Conservation (phyloP, 2,329 filamentous ascomycete genomes). For the Fusarium sp. region DNA sequence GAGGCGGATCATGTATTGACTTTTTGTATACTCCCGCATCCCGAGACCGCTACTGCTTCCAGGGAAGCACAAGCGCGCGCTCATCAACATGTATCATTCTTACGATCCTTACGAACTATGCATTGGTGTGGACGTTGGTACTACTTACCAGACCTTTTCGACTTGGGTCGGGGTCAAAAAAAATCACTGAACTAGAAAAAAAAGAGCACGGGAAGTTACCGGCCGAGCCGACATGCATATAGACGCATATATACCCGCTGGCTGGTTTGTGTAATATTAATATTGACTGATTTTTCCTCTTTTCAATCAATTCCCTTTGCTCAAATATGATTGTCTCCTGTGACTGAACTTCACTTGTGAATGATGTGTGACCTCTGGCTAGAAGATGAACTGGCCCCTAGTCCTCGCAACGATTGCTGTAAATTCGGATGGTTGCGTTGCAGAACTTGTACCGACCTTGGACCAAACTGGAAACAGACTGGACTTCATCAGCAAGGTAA, state of each 20-base stretch:
- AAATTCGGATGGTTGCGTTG: too few species aligned
- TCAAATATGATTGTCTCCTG: not conserved
- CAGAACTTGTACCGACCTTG: too few species aligned
- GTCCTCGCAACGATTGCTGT: too few species aligned
- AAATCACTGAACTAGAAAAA: constrained; percentile 39
- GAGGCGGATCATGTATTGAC: constrained; percentile 47
- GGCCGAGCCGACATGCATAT: constrained; percentile 50
- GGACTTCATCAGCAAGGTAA: too few species aligned
- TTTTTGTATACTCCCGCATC: constrained; percentile 40
- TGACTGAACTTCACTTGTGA: not conserved
- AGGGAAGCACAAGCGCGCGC: constrained; percentile 35
- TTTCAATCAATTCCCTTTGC: constrained; percentile 39
- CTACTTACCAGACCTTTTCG: constrained; percentile 36
- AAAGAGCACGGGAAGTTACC: constrained; percentile 44
- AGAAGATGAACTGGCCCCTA: not conserved
- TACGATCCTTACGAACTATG: constrained; percentile 71
- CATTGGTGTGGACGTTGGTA: constrained; percentile 49
- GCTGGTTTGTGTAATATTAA: constrained; percentile 55
- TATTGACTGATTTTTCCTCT: constrained; percentile 44
- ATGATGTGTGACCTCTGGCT: not conserved
- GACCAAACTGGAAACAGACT: too few species aligned
- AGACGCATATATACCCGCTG: constrained; percentile 52
- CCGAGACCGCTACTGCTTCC: constrained; percentile 36
- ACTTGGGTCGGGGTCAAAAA: constrained; percentile 36
- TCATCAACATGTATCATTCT: constrained; percentile 62